phyloP scores from a whole-genome alignment of 495 filamentous ascomycete species.

The Podospora tetraspora region DNA sequence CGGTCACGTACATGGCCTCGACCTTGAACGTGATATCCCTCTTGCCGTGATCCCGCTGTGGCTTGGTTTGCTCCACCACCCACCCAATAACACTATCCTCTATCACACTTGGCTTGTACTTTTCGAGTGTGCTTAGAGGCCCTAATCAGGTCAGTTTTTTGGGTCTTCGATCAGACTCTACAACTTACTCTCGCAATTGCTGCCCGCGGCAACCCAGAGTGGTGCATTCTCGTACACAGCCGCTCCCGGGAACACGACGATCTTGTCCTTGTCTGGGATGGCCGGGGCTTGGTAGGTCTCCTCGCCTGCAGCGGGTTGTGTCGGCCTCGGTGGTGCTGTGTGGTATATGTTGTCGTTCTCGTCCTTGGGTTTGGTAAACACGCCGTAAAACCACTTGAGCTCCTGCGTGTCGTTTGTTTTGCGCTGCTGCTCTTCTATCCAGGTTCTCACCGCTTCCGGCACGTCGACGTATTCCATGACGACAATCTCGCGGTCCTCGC shows the following conservation, averaged over 20 bases:
- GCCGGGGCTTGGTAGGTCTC: background rate
- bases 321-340: conserved; percentile 15
- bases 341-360: conserved; percentile 16
- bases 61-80: conserved; percentile 31
- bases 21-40: conserved; percentile 30
- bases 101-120: conserved; percentile 23
- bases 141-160: conserved; percentile 9
- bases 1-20: conserved; percentile 29
- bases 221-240: conserved; percentile 32
- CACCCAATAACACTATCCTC: conserved; percentile 29
- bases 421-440: conserved; percentile 32
- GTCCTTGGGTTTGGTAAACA: conserved; percentile 28
- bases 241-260: conserved; percentile 31
- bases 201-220: conserved; percentile 29
- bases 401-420: conserved; percentile 13
- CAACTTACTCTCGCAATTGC: conserved; percentile 32
- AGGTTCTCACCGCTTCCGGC: conserved; percentile 21
- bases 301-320: conserved; percentile 1
- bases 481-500: conserved; percentile 27
- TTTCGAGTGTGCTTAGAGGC: conserved; percentile 26
- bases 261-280: conserved; percentile 28
- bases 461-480: conserved; percentile 35
- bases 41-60: conserved; percentile 25
- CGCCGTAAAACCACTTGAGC: conserved; percentile 25
- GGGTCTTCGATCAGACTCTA: background rate